Evolutionary conservation across 345 rosid species (phyloP).

Genomic region (Chamaenerion angustifolium): DNA sequence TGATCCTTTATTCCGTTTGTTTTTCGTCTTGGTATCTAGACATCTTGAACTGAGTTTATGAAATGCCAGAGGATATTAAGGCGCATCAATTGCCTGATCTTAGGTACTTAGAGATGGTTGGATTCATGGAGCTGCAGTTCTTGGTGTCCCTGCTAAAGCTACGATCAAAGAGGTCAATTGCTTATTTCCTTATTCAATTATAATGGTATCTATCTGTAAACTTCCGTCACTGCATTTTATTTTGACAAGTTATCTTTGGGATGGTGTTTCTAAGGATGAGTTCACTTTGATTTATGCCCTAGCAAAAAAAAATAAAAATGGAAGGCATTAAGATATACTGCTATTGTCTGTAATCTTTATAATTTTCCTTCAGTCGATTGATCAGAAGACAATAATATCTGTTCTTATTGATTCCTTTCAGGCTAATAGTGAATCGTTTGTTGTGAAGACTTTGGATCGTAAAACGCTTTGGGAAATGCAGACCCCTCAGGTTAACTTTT

Average conservation of each 20-base stretch:
- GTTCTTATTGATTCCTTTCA: conserved; percentile 12
- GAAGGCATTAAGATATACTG: no score
- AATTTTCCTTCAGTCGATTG: neutral
- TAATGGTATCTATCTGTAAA: no score
- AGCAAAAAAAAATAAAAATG: no score
- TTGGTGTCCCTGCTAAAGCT: conserved; percentile 92
- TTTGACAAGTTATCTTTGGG: no score
- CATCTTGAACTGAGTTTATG: neutral
- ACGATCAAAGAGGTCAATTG: conserved; percentile 79
- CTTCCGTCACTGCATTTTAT: no score
- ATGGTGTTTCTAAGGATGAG: no score
- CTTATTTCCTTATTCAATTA: conserved; percentile 1
- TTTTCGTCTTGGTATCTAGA: neutral
- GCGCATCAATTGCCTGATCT: conserved; percentile 11
- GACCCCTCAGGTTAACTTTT: conserved; percentile 73
- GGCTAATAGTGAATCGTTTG: conserved; percentile 68
- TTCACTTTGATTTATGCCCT: no score
- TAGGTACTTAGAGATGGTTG: conserved; percentile 75
- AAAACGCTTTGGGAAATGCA: conserved; percentile 98
- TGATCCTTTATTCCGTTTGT: neutral
- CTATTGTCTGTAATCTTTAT: neutral
- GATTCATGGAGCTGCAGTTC: conserved; percentile 80
- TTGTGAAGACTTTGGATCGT: conserved; percentile 75
- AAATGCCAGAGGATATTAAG: neutral
- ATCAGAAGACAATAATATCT: neutral